Evolutionary conservation across 352 stramenopile species (phyloP).

Genomic region (Globisporangium yorkense): DNA sequence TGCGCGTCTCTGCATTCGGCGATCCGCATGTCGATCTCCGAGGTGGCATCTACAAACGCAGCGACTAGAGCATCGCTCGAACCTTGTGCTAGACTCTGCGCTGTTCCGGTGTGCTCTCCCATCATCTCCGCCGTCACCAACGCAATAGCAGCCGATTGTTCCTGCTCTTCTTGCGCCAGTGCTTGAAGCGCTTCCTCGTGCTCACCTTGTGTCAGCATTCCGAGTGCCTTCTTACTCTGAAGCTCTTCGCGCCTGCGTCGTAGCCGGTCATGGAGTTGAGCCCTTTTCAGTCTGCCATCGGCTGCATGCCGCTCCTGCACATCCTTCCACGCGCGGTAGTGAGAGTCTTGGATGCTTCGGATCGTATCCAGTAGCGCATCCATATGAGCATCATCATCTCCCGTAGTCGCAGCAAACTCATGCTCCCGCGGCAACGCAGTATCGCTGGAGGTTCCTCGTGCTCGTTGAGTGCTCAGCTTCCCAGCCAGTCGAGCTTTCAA

Average conservation of each 20-base stretch:
- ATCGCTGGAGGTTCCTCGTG: not conserved
- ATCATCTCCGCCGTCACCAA: conserved; percentile 9
- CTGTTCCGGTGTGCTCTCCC: conserved; percentile 12
- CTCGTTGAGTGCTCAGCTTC: not conserved
- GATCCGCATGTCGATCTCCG: conserved; percentile 19
- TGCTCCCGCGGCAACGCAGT: not conserved
- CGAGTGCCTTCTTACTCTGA: conserved; percentile 5
- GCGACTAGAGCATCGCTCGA: conserved; percentile 12
- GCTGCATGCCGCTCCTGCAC: conserved; percentile 23
- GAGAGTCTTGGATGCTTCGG: conserved; percentile 24
- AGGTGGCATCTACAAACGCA: conserved; percentile 8
- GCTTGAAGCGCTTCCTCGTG: not conserved
- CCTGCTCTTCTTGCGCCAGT: conserved; percentile 19
- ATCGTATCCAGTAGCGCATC: conserved; percentile 20
- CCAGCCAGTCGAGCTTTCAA: conserved; percentile 2
- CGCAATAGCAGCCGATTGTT: conserved; percentile 13
- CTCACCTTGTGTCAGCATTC: conserved; percentile 5
- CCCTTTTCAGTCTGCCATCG: conserved; percentile 25
- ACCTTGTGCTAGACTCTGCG: conserved; percentile 11
- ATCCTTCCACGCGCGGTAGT: conserved; percentile 24
- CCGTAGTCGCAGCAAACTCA: not conserved
- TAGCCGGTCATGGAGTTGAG: conserved; percentile 26
- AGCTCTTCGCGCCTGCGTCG: conserved; percentile 24
- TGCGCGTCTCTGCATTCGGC: conserved; percentile 15
- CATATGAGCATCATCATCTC: not conserved